A percentile compares a stretch with the other conserved stretches of the same genome.
Conservation (phyloP, 2,329 filamentous ascomycete species). For the Fusarium sp. region DNA sequence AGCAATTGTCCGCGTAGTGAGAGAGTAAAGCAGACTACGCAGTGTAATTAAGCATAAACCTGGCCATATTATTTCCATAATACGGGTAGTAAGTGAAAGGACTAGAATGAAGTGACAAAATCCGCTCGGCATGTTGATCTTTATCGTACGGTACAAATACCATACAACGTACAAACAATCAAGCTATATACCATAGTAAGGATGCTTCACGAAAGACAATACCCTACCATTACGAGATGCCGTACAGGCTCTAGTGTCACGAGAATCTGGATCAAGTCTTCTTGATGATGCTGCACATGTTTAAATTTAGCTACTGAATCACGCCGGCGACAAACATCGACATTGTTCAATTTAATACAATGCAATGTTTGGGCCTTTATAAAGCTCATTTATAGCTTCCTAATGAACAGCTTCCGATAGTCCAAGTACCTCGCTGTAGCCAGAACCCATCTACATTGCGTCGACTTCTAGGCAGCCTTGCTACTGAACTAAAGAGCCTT, state of each 20-base stretch:
- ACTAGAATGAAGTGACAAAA: neutral
- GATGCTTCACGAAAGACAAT: neutral
- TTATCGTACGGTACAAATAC: neutral
- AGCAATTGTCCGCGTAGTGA: neutral
- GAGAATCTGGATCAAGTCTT: neutral
- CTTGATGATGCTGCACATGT: too few species aligned
- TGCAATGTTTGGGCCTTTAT: neutral
- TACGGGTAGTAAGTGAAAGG: too few species aligned
- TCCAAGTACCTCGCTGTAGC: too few species aligned
- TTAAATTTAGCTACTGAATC: neutral
- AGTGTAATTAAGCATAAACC: neutral
- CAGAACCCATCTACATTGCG: too few species aligned
- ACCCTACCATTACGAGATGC: fast-evolving
- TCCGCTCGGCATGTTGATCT: neutral
- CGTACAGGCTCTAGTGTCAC: neutral
- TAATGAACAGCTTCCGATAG: neutral
- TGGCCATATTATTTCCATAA: too few species aligned
- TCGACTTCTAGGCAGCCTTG: too few species aligned
- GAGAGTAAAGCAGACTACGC: neutral
- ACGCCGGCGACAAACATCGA: neutral
- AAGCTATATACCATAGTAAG: neutral
- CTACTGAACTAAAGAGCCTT: too few species aligned
- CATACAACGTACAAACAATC: neutral
- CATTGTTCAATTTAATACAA: neutral
- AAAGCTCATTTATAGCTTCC: neutral